Conservation (phyloP, 2,329 filamentous ascomycete genomes). For the Alternaria gaisen region DNA sequence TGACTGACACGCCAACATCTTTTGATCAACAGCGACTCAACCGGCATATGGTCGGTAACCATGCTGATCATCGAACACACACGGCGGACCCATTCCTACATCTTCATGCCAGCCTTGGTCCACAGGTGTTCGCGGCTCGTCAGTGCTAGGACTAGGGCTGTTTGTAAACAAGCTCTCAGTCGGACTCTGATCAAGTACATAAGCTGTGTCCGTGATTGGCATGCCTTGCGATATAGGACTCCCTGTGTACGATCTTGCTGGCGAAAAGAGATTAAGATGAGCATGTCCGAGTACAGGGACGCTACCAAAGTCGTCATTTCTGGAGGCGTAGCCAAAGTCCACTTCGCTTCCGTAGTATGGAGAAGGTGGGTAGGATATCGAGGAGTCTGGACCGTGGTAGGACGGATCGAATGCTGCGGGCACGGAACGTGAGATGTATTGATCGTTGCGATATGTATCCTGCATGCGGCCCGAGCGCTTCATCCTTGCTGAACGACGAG, state of each 20-base stretch:
- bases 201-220: conserved; percentile 20
- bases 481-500: conserved; percentile 41
- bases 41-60: conserved; percentile 17
- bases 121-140: conserved; percentile 35
- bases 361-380: conserved; percentile 22
- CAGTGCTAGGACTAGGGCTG: conserved; percentile 27
- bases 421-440: conserved; percentile 27
- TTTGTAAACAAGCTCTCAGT: conserved; percentile 35
- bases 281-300: neutral
- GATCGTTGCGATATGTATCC: conserved; percentile 30
- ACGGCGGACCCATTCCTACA: conserved; percentile 9
- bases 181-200: conserved; percentile 29
- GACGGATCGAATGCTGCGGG: conserved; percentile 25
- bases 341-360: conserved; percentile 35
- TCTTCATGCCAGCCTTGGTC: conserved; percentile 27
- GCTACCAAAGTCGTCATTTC: conserved; percentile 9
- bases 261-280: neutral
- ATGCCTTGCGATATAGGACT: conserved; percentile 17
- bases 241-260: conserved; percentile 13
- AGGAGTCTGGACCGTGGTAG: conserved; percentile 13
- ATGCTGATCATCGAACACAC: conserved; percentile 18
- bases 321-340: conserved; percentile 24
- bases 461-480: conserved; percentile 33
- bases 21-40: neutral
- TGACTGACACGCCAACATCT: neutral